phyloP scores from a whole-genome alignment of 2,329 filamentous ascomycete species.

The Scedosporium apiospermum region DNA sequence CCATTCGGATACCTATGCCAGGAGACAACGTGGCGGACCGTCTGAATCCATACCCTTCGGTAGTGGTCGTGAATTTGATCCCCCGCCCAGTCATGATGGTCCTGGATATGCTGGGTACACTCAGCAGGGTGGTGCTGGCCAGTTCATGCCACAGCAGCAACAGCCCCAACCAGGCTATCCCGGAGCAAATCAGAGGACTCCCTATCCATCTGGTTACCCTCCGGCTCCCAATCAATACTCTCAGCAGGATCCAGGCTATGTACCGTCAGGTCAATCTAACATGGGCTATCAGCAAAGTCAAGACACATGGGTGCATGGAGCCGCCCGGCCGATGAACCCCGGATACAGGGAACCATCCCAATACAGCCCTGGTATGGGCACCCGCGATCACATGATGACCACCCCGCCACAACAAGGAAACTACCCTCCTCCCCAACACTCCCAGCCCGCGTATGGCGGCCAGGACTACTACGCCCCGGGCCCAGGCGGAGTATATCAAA shows the following conservation, averaged over 20 bases:
- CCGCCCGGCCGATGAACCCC: slow-evolving; percentile 3
- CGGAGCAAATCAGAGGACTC: slow-evolving; percentile 1
- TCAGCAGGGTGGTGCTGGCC: not conserved
- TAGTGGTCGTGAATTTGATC: slow-evolving; percentile 4
- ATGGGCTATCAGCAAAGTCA: slow-evolving; percentile 3
- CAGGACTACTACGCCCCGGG: not conserved
- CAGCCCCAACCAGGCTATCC: not conserved
- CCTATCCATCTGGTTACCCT: not conserved
- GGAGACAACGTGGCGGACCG: slow-evolving; percentile 5
- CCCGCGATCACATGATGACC: slow-evolving; percentile 7
- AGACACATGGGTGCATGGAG: slow-evolving; percentile 5
- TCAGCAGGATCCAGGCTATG: slow-evolving; percentile 4
- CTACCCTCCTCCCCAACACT: slow-evolving; percentile 3
- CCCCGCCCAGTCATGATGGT: not conserved
- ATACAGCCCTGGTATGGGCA: not conserved
- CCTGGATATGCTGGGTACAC: slow-evolving; percentile 4
- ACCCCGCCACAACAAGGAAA: slow-evolving; percentile 4
- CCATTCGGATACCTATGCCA: slow-evolving; percentile 38
- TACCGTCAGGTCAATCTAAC: not conserved
- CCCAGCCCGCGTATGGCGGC: not conserved
- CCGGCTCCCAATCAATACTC: not conserved
- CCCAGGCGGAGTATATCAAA: not conserved
- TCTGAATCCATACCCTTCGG: slow-evolving; percentile 2
- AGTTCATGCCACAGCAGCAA: slow-evolving; percentile 5
- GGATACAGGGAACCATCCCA: slow-evolving; percentile 3